A percentile compares a stretch with the other conserved stretches of the same genome.
Evolutionary conservation across 208 protist species (phyloP).

Genomic region (Herpetomonas tarakana): DNA sequence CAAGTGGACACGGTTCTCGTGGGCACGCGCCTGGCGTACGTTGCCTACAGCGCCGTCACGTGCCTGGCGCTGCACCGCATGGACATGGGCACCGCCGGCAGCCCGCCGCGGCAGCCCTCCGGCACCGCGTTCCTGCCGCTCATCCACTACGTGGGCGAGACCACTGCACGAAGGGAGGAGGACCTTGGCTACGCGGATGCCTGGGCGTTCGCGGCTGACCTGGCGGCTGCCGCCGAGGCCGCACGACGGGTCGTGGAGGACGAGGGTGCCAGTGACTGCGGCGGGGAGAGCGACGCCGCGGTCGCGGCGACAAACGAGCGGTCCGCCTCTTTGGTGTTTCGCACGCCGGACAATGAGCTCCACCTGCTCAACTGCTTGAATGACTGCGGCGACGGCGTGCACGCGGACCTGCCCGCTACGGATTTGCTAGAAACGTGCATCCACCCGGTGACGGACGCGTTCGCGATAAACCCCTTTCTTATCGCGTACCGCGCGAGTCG

Average conservation of each 20-base stretch:
- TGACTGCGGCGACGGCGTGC: neutral
- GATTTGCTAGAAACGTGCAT: neutral
- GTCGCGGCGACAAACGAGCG: neutral
- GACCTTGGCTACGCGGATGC: neutral
- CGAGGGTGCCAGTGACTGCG: neutral
- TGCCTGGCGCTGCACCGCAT: constrained; percentile 1
- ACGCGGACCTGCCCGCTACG: neutral
- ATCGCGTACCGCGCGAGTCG: neutral
- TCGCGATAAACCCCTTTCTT: neutral
- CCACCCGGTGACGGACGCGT: neutral
- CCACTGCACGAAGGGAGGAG: too few species aligned
- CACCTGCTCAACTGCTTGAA: neutral
- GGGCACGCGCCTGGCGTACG: constrained; percentile 9
- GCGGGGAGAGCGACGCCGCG: neutral
- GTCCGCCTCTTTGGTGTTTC: neutral
- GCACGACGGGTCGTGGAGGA: too few species aligned
- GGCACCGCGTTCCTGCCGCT: neutral
- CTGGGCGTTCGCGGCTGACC: neutral
- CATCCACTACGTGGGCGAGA: neutral
- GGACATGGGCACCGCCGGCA: neutral
- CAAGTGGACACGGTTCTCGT: constrained; percentile 12
- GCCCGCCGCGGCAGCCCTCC: neutral
- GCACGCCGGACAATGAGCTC: neutral
- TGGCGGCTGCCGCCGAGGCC: neutral
- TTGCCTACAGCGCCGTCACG: constrained; percentile 8